phyloP scores from a whole-genome alignment of 305 asterid species.

The Fraxinus velutina region DNA sequence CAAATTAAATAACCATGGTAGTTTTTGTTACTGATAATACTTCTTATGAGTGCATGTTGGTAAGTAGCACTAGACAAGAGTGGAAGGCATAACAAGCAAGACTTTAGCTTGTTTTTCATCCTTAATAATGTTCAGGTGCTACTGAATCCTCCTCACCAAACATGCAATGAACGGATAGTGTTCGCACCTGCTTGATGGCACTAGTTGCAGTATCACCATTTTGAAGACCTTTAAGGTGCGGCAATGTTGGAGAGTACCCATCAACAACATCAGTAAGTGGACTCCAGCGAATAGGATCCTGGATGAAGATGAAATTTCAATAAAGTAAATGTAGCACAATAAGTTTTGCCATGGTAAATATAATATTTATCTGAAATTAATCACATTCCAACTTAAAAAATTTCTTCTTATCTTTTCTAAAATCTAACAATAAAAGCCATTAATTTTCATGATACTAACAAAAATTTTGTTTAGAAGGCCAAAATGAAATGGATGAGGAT shows the following conservation, averaged over 20 bases:
- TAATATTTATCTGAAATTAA: constrained; percentile 1
- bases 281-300: constrained; percentile 99
- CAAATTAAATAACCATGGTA: constrained; percentile 2
- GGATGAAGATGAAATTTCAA: constrained; percentile 26
- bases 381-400: background rate
- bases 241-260: constrained; percentile 96
- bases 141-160: background rate
- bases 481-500: background rate
- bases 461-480: background rate
- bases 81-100: background rate
- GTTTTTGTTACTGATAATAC: background rate
- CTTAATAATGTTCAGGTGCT: background rate
- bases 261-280: constrained; percentile 96
- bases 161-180: background rate
- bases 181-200: constrained; percentile 86
- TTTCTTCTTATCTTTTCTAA: background rate
- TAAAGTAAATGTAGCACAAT: constrained; percentile 12
- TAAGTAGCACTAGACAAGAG: background rate
- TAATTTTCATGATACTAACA: background rate
- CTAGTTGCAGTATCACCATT: constrained; percentile 98
- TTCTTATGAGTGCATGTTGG: background rate
- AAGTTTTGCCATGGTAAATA: background rate
- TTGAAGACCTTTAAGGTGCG: constrained; percentile 99
- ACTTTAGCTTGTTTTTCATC: background rate
- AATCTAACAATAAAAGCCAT: background rate